phyloP scores from a whole-genome alignment of 2,329 filamentous ascomycete species.

The Aureobasidium subglaciale region DNA sequence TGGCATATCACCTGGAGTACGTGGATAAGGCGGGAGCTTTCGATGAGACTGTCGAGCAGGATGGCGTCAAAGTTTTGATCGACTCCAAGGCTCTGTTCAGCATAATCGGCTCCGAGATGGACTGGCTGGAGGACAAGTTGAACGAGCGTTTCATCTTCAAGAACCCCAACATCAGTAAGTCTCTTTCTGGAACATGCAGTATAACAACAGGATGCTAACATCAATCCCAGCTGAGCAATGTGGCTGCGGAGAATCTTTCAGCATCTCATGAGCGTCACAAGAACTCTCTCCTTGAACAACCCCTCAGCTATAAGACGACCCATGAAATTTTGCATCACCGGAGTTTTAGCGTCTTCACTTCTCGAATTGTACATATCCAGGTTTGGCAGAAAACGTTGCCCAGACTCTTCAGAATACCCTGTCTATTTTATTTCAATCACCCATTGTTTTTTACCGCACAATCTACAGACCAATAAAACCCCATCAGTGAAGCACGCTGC shows the following conservation, averaged over 20 bases:
- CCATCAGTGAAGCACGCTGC: too few relatives aligned
- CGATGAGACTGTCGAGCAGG: slow-evolving; percentile 90
- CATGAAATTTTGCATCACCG: slow-evolving; percentile 1
- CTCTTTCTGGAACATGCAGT: background rate
- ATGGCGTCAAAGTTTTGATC: slow-evolving; percentile 90
- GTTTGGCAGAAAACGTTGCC: background rate
- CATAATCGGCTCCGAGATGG: slow-evolving; percentile 98
- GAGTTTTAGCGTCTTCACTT: slow-evolving; percentile 2
- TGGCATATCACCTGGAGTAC: slow-evolving; percentile 91
- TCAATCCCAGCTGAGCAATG: slow-evolving; percentile 75
- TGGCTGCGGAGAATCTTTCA: slow-evolving; percentile 94
- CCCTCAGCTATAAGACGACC: background rate
- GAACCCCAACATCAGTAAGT: slow-evolving; percentile 97
- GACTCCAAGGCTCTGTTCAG: slow-evolving; percentile 97
- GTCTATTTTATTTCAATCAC: background rate
- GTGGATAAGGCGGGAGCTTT: slow-evolving; percentile 84
- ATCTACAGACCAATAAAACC: slow-evolving; percentile 6
- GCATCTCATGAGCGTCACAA: slow-evolving; percentile 33
- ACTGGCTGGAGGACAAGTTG: slow-evolving; percentile 94
- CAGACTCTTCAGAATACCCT: background rate
- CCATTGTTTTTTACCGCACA: background rate
- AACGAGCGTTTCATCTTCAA: slow-evolving; percentile 88
- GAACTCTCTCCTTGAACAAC: background rate
- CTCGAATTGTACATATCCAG: slow-evolving; percentile 6
- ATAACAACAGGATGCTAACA: slow-evolving; percentile 1